A percentile compares a stretch with the other conserved stretches of the same genome.
These are phyloP conservation scores for Biscogniauxia sp. DNA, from an alignment of 2,329 filamentous ascomycete species.

Conservation along the genomic window DNA sequence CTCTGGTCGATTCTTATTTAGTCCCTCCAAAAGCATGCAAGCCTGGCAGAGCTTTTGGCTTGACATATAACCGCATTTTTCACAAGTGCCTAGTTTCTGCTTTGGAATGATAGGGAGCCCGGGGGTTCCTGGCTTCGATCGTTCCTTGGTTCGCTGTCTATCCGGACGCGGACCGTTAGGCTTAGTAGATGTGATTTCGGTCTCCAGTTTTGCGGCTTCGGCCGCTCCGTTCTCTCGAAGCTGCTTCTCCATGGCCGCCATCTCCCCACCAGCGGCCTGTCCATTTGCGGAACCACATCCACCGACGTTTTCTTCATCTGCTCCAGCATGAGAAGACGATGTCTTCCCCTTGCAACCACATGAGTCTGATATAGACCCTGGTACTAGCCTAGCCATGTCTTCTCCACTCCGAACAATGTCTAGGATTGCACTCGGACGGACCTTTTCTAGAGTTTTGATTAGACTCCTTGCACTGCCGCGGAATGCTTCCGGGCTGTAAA, in stretches of 20 bases:
- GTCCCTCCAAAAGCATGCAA: constrained; percentile 80
- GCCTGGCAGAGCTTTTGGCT: constrained; percentile 94
- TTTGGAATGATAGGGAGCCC: constrained; percentile 42
- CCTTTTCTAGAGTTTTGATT: constrained; percentile 93
- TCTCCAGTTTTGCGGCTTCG: constrained; percentile 58
- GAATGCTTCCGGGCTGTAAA: constrained; percentile 97
- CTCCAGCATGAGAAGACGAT: constrained; percentile 29
- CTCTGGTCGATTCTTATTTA: constrained; percentile 75
- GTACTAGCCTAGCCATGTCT: constrained; percentile 90
- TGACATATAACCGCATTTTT: constrained; percentile 90
- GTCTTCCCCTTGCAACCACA: constrained; percentile 47
- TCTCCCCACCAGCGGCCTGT: constrained; percentile 67
- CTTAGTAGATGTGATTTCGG: constrained; percentile 54
- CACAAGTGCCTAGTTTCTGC: constrained; percentile 79
- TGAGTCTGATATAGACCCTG: constrained; percentile 49
- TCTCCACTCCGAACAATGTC: constrained; percentile 94
- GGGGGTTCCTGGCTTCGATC: constrained; percentile 18
- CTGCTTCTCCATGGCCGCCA: constrained; percentile 77
- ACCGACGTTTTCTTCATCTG: constrained; percentile 56
- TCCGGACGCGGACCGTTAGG: constrained; percentile 35
- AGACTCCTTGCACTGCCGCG: constrained; percentile 85
- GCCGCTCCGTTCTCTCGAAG: constrained; percentile 64
- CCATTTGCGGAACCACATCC: constrained; percentile 75
- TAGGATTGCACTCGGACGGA: constrained; percentile 88
- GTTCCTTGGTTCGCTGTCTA: constrained; percentile 35